phyloP scores from a whole-genome alignment of 225 moss, liverwort and hornwort genomes.

The Sphagnum tenellum region DNA sequence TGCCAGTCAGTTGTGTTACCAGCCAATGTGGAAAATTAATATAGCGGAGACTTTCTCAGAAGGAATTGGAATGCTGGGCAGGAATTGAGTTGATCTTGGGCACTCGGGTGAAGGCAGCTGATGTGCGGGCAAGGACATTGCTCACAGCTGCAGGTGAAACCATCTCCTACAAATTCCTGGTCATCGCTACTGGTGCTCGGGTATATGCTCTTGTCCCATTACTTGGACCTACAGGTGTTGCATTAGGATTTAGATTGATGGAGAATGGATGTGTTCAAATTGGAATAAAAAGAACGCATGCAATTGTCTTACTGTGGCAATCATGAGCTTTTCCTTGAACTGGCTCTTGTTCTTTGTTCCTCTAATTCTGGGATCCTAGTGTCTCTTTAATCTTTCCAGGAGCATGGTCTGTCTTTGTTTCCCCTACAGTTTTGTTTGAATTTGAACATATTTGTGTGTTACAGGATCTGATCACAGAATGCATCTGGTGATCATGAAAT shows the following conservation, averaged over 20 bases:
- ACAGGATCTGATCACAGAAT: neutral
- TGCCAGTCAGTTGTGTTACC: too few relatives aligned
- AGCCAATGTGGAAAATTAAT: neutral
- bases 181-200: slow-evolving; percentile 90
- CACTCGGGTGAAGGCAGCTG: slow-evolving; percentile 56
- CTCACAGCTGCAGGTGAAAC: slow-evolving; percentile 82
- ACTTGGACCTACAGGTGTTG: too few relatives aligned
- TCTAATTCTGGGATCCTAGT: too few relatives aligned
- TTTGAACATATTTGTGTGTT: neutral
- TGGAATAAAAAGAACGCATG: too few relatives aligned
- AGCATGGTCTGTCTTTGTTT: too few relatives aligned
- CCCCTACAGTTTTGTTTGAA: too few relatives aligned
- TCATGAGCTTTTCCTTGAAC: too few relatives aligned
- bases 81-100: slow-evolving; percentile 87
- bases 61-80: slow-evolving; percentile 15
- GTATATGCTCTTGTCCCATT: slow-evolving; percentile 24
- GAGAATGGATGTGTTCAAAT: neutral
- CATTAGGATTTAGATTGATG: too few relatives aligned
- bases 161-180: slow-evolving; percentile 50
- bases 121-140: slow-evolving; percentile 45
- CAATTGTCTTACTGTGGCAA: too few relatives aligned
- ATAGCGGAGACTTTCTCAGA: neutral
- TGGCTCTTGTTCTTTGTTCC: too few relatives aligned
- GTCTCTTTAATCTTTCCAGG: too few relatives aligned
- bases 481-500: neutral